Percentiles rank a stretch among this genome's conserved stretches.
Evolutionary conservation across 176 grass and related monocot genomes (phyloP).

Genomic region (Elymus sibiricus): DNA sequence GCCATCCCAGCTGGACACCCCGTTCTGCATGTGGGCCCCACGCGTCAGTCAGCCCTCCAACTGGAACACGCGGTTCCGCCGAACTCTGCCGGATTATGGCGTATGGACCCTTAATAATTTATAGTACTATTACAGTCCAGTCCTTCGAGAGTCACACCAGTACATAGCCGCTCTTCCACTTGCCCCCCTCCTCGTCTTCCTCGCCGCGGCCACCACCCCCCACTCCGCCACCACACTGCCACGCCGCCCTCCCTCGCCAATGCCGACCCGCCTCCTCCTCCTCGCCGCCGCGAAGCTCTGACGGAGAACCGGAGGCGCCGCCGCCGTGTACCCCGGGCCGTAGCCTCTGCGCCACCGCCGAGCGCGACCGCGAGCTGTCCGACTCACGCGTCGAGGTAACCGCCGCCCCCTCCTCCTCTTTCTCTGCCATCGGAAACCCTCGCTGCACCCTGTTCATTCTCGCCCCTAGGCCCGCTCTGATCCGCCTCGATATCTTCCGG

Average conservation of each 20-base stretch:
- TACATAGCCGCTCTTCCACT: constrained; percentile 27
- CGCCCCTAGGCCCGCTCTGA: too few species aligned
- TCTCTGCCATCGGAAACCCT: background rate
- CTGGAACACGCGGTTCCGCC: constrained; percentile 21
- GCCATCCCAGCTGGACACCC: constrained; percentile 32
- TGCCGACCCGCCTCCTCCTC: background rate
- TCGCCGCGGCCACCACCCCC: constrained; percentile 15
- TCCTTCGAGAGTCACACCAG: background rate
- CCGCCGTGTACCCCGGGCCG: background rate
- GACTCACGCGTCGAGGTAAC: constrained; percentile 25
- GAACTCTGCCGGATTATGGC: background rate
- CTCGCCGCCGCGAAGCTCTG: background rate
- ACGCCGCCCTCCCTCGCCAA: constrained; percentile 16
- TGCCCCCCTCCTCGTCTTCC: constrained; percentile 17
- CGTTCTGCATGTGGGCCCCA: background rate
- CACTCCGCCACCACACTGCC: background rate
- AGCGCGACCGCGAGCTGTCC: background rate
- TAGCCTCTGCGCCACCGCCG: background rate
- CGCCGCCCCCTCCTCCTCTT: background rate
- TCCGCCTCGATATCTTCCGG: background rate
- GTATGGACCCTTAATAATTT: fast-evolving
- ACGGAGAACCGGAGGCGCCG: background rate
- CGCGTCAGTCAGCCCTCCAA: constrained; percentile 16
- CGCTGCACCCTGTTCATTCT: background rate
- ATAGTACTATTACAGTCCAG: fast-evolving